These are phyloP conservation scores for Paecilomyces niveus DNA, from an alignment of 2,329 filamentous ascomycete genomes.

Conservation along the genomic window DNA sequence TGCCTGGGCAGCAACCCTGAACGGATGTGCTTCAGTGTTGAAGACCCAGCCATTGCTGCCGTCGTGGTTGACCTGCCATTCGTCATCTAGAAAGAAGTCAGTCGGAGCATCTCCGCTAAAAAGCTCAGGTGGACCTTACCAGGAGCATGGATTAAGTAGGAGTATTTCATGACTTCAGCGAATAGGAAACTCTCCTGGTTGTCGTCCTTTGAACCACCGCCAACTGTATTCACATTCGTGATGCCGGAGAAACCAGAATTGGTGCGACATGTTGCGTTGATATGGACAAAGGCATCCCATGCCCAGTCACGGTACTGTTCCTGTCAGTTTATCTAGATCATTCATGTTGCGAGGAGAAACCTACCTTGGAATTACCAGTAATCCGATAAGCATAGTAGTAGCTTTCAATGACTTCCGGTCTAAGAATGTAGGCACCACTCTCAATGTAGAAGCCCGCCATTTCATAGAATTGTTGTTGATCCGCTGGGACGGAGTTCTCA, in stretches of 20 bases:
- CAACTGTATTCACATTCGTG: conserved; percentile 55
- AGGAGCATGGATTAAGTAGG: conserved; percentile 60
- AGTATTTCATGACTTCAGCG: conserved; percentile 80
- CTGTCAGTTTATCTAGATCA: background rate
- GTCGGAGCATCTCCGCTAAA: conserved; percentile 7
- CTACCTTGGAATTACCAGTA: conserved; percentile 58
- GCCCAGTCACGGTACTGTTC: conserved; percentile 69
- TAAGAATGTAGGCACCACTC: conserved; percentile 56
- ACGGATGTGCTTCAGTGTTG: conserved; percentile 60
- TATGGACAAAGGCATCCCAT: conserved; percentile 67
- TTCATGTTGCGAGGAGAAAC: conserved; percentile 5
- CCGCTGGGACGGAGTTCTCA: conserved; percentile 40
- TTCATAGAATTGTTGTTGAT: conserved; percentile 55
- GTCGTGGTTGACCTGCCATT: conserved; percentile 49
- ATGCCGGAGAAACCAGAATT: conserved; percentile 63
- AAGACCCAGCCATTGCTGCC: conserved; percentile 51
- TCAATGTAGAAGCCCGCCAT: conserved; percentile 66
- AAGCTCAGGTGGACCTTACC: conserved; percentile 14
- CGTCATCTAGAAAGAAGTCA: conserved; percentile 42
- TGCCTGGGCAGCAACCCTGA: conserved; percentile 33
- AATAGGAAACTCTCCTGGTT: conserved; percentile 85
- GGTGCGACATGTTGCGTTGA: conserved; percentile 57
- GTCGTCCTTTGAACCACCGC: conserved; percentile 57
- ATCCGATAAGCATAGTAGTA: conserved; percentile 82
- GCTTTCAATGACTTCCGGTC: conserved; percentile 76